Evolutionary conservation across 495 filamentous ascomycete species (phyloP).

Genomic region (Neurospora terricola): DNA sequence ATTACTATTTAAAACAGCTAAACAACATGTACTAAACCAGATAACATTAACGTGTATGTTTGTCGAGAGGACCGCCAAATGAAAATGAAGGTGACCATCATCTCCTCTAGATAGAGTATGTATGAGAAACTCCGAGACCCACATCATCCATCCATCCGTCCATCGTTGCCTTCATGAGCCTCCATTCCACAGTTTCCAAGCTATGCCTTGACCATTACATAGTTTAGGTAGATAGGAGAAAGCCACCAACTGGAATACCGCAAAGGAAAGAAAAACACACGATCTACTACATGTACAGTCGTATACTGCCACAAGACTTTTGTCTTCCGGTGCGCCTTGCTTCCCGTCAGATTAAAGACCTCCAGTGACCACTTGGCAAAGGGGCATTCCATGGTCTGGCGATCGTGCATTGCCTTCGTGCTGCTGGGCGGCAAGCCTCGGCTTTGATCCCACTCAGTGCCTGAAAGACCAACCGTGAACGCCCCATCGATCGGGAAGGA

Average conservation of each 20-base stretch:
- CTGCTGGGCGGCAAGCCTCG: background rate
- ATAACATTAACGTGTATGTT: no score
- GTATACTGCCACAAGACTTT: background rate
- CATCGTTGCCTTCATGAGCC: background rate
- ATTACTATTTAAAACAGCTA: background rate
- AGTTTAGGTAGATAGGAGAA: background rate
- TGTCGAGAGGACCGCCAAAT: background rate
- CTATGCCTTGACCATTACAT: background rate
- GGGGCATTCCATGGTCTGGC: background rate
- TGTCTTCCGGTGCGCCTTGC: background rate
- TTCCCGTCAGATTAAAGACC: background rate
- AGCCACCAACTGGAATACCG: background rate
- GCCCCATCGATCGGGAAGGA: background rate
- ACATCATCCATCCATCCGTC: background rate
- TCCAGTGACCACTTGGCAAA: background rate
- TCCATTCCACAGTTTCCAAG: background rate
- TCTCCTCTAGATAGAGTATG: background rate
- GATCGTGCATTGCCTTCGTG: background rate
- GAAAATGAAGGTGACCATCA: background rate
- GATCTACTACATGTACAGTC: background rate
- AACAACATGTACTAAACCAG: background rate
- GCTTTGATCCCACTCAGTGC: background rate
- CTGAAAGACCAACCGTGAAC: background rate
- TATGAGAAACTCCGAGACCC: background rate
- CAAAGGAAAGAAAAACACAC: background rate